Conservation (phyloP, 148 eudicot genomes). For the Diospyros kaki region DNA sequence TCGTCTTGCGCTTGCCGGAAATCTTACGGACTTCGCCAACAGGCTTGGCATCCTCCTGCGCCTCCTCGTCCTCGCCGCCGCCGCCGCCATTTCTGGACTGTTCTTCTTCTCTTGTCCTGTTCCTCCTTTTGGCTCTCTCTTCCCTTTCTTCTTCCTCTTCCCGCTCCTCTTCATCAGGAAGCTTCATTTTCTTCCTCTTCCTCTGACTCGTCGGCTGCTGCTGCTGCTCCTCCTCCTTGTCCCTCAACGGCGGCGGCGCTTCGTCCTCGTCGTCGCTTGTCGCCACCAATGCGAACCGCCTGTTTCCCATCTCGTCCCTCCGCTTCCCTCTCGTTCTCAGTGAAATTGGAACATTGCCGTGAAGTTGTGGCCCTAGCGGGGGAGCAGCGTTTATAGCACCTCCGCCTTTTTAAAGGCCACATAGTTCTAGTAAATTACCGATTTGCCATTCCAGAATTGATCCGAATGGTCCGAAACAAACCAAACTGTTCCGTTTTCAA, state of each 20-base stretch:
- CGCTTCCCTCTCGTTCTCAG: conserved; percentile 7
- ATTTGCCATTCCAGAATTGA: no score
- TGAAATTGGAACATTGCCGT: no score
- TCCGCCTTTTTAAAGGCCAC: no score
- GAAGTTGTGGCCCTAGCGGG: no score
- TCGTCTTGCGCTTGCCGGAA: conserved; percentile 49
- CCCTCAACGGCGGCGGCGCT: conserved; percentile 20
- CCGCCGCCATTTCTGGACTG: background rate
- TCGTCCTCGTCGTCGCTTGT: conserved; percentile 68
- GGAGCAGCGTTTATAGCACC: no score
- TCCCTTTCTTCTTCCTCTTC: background rate
- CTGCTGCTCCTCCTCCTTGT: background rate
- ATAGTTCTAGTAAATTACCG: no score
- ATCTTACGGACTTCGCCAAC: conserved; percentile 51
- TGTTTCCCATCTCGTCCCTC: conserved; percentile 38
- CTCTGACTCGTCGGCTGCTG: background rate
- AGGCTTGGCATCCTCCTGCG: conserved; percentile 52
- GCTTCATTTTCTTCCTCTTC: background rate
- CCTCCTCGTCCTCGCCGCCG: conserved; percentile 23
- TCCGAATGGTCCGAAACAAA: no score
- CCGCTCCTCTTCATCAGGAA: background rate
- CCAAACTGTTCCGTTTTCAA: no score
- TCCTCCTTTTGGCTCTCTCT: background rate
- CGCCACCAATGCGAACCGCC: conserved; percentile 46
- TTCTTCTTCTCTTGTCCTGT: background rate